These are phyloP conservation scores for Venturia effusa DNA, from an alignment of 2,329 filamentous ascomycete species.

Conservation along the genomic window DNA sequence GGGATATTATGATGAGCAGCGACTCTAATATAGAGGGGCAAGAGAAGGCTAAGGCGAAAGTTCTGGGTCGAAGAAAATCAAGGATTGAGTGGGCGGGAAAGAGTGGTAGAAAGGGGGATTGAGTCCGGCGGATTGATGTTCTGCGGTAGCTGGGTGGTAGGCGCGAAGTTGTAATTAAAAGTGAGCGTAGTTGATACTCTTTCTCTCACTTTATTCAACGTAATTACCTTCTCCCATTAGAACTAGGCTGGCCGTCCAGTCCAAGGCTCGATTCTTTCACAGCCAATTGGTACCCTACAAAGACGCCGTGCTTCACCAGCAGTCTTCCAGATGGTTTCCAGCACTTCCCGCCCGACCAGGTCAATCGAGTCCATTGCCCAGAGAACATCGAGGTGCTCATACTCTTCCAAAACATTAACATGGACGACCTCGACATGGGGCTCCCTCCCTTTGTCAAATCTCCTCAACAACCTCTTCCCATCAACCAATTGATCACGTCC, in stretches of 20 bases:
- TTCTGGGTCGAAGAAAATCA: too few relatives aligned
- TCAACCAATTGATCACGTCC: constrained; percentile 2
- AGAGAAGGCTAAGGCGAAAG: too few relatives aligned
- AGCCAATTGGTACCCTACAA: not conserved
- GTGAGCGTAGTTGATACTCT: not conserved
- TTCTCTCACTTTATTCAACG: too few relatives aligned
- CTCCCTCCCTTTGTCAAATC: constrained; percentile 1
- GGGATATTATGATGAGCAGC: too few relatives aligned
- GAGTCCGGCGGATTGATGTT: too few relatives aligned
- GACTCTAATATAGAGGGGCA: too few relatives aligned
- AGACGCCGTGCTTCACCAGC: not conserved
- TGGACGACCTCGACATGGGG: constrained; percentile 5
- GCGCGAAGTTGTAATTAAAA: too few relatives aligned
- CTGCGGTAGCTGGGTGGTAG: too few relatives aligned
- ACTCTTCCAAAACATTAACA: constrained; percentile 1
- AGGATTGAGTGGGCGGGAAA: too few relatives aligned
- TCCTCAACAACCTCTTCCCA: constrained; percentile 2
- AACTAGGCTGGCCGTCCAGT: not conserved
- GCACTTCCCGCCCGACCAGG: not conserved
- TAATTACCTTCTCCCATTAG: too few relatives aligned
- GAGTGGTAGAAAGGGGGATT: too few relatives aligned
- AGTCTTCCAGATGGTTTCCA: constrained; percentile 4
- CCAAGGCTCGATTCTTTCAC: not conserved
- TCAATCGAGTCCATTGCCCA: constrained; percentile 7
- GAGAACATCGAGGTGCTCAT: constrained; percentile 7